Evolutionary conservation across 768 basidiomycete species (phyloP).

Genomic region (Trametes meyenii): DNA sequence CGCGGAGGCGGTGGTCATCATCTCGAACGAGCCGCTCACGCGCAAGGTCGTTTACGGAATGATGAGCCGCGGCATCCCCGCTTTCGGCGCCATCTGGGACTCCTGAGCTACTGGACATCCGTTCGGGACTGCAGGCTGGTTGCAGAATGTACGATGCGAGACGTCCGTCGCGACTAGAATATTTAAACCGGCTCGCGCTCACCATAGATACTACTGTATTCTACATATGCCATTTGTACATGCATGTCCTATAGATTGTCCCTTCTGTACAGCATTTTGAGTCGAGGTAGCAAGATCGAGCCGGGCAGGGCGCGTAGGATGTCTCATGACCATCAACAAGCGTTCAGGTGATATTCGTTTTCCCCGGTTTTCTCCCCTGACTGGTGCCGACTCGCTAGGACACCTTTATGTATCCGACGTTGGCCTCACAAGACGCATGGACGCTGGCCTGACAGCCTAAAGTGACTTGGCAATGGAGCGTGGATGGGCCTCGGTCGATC

Average conservation of each 20-base stretch:
- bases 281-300: neutral
- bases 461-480: neutral
- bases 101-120: constrained; percentile 42
- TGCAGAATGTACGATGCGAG: too few relatives aligned
- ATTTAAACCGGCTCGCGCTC: too few relatives aligned
- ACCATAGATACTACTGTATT: neutral
- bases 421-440: too few relatives aligned
- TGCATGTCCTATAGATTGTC: neutral
- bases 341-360: too few relatives aligned
- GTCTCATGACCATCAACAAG: neutral
- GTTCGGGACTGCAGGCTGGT: too few relatives aligned
- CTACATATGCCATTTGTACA: neutral
- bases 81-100: constrained; percentile 62
- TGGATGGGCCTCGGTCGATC: neutral
- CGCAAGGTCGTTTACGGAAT: constrained; percentile 53
- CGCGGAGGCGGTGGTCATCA: constrained; percentile 53
- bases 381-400: too few relatives aligned
- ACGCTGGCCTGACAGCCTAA: too few relatives aligned
- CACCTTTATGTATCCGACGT: too few relatives aligned
- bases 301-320: neutral
- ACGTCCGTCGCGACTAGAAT: too few relatives aligned
- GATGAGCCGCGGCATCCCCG: constrained; percentile 57
- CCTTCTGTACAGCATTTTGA: neutral
- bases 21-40: constrained; percentile 57
- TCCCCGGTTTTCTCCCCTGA: too few relatives aligned